Conservation (phyloP, 257 asterid species). For the Voacanga thouarsii region DNA sequence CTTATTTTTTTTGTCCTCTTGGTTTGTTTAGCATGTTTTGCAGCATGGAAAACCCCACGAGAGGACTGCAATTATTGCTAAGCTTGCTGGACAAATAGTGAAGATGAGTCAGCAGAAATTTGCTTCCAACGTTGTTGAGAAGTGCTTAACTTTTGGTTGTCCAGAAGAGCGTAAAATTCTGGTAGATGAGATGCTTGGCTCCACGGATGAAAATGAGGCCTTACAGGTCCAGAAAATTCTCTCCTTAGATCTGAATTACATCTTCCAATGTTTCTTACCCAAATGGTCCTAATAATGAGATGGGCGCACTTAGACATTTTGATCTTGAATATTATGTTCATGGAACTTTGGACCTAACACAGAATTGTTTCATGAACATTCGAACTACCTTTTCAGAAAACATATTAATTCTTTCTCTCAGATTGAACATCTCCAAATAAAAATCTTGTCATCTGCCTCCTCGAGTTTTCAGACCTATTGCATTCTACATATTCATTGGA, state of each 20-base stretch:
- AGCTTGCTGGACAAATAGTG: conserved; percentile 82
- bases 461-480: neutral
- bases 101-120: conserved; percentile 92
- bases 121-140: conserved; percentile 91
- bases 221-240: conserved; percentile 52
- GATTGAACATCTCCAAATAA: neutral
- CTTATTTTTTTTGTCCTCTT: conserved; percentile 9
- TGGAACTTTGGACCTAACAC: neutral
- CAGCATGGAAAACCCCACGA: conserved; percentile 78
- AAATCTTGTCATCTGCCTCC: neutral
- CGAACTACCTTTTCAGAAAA: neutral
- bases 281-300: neutral
- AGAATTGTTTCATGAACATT: too few species aligned
- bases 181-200: conserved; percentile 85
- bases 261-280: too few species aligned
- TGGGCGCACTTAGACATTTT: neutral
- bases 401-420: neutral
- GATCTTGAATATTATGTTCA: neutral
- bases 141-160: conserved; percentile 70
- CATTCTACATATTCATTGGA: neutral
- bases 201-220: conserved; percentile 82
- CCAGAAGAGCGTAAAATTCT: conserved; percentile 66
- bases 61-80: conserved; percentile 57
- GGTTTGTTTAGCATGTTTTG: conserved; percentile 60
- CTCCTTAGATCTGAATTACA: too few species aligned